Conservation (phyloP, 2,329 filamentous ascomycete genomes). For the Cadophora luteo-olivacea region DNA sequence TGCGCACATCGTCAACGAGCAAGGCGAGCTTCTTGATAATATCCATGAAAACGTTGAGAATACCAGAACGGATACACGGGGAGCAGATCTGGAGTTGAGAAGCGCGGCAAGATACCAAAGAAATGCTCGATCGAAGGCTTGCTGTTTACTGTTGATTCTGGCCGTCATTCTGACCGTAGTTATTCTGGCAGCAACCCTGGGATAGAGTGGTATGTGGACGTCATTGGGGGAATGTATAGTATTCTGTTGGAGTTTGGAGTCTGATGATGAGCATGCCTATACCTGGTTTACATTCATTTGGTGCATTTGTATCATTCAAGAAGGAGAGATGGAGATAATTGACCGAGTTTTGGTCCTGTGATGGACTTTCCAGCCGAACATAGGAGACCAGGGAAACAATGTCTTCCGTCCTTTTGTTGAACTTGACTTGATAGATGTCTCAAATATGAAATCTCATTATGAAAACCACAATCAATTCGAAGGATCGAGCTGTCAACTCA, state of each 20-base stretch:
- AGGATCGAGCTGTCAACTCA: not conserved
- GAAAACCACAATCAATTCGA: not conserved
- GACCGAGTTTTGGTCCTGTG: not conserved
- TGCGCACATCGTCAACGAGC: constrained; percentile 95
- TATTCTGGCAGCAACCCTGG: constrained; percentile 82
- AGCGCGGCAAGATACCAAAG: constrained; percentile 92
- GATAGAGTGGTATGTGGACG: constrained; percentile 51
- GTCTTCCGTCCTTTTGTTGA: not conserved
- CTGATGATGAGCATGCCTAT: constrained; percentile 15
- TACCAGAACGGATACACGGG: constrained; percentile 79
- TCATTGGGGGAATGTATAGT: constrained; percentile 14
- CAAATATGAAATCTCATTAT: not conserved
- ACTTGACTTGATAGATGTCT: not conserved
- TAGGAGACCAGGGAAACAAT: not conserved
- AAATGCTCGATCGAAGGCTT: constrained; percentile 92
- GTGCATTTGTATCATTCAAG: constrained; percentile 5
- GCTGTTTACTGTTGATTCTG: constrained; percentile 87
- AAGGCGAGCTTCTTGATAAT: constrained; percentile 86
- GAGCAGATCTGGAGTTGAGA: constrained; percentile 84
- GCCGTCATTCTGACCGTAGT: constrained; percentile 90
- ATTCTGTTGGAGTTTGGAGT: constrained; percentile 25
- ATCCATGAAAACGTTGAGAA: constrained; percentile 89
- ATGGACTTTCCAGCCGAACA: not conserved
- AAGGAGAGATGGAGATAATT: not conserved
- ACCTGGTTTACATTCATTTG: constrained; percentile 7